phyloP scores from a whole-genome alignment of 1,284 basidiomycete species.

The Naganishia sp. region DNA sequence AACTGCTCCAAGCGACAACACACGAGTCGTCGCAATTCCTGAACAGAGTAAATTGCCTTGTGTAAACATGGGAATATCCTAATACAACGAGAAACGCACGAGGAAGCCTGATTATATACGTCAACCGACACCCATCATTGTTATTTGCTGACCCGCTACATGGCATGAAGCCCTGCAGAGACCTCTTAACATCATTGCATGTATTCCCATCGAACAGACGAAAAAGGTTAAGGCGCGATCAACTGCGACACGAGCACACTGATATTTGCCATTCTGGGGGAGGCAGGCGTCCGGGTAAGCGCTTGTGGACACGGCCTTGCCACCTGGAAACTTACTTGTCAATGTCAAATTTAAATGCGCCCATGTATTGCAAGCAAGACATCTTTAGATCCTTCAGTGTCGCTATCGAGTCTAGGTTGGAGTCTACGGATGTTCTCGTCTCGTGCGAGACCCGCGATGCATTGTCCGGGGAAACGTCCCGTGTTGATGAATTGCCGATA shows the following conservation, averaged over 20 bases:
- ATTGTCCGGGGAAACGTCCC: constrained; percentile 1
- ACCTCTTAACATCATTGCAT: too few relatives aligned
- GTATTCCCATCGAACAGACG: not conserved
- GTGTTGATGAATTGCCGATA: constrained; percentile 1
- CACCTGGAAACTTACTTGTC: constrained; percentile 6
- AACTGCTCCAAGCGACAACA: too few relatives aligned
- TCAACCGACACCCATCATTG: not conserved
- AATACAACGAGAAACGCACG: too few relatives aligned
- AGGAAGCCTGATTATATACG: not conserved
- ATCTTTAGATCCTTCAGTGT: constrained; percentile 14
- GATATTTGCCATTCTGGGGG: constrained; percentile 20
- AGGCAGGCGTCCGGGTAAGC: not conserved
- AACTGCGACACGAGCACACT: constrained; percentile 18
- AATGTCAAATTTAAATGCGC: constrained; percentile 5
- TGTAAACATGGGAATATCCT: too few relatives aligned
- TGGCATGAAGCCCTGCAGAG: too few relatives aligned
- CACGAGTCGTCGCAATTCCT: too few relatives aligned
- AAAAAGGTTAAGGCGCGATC: constrained; percentile 4
- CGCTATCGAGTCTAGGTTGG: constrained; percentile 8
- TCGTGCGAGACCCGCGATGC: constrained; percentile 19
- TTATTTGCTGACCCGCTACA: too few relatives aligned
- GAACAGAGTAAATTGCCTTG: too few relatives aligned
- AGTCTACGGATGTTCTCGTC: constrained; percentile 16
- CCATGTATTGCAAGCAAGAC: constrained; percentile 19
- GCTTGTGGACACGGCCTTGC: not conserved